These are phyloP conservation scores for Pseudopithomyces maydicus DNA, from an alignment of 2,329 filamentous ascomycete species.

Conservation along the genomic window DNA sequence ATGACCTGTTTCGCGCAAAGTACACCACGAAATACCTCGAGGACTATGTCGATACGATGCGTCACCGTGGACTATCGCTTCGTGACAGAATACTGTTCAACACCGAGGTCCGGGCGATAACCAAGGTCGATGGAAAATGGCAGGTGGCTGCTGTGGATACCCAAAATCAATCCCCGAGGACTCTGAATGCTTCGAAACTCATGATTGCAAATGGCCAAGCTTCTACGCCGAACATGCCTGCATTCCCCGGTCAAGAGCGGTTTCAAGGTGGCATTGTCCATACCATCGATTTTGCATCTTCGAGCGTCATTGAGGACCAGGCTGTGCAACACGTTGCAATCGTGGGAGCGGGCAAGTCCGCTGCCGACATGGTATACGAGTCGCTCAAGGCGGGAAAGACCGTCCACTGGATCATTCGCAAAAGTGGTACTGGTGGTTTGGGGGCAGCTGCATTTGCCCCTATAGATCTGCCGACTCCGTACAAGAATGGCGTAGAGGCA, in stretches of 20 bases:
- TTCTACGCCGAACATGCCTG: constrained; percentile 34
- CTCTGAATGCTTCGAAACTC: constrained; percentile 13
- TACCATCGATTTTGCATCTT: constrained; percentile 40
- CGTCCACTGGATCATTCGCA: constrained; percentile 43
- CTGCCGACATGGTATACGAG: constrained; percentile 47
- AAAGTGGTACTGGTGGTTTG: constrained; percentile 10
- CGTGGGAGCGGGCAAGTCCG: constrained; percentile 45
- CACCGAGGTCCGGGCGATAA: constrained; percentile 5
- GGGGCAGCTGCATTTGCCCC: constrained; percentile 34
- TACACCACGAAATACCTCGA: constrained; percentile 23
- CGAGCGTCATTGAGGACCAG: constrained; percentile 21
- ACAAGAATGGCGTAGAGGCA: constrained; percentile 5
- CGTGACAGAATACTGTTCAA: not conserved
- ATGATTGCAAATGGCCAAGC: constrained; percentile 29
- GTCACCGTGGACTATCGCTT: not conserved
- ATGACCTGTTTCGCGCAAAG: constrained; percentile 17
- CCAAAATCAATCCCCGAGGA: not conserved
- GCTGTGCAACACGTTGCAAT: constrained; percentile 34
- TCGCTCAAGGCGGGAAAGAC: constrained; percentile 37
- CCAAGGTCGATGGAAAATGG: constrained; percentile 16
- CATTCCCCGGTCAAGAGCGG: constrained; percentile 21
- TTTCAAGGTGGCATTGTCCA: constrained; percentile 41
- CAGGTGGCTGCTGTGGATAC: not conserved
- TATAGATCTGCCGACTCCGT: not conserved
- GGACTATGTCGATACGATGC: constrained; percentile 11